phyloP scores from a whole-genome alignment of 2,329 filamentous ascomycete species.

The Hymenoscyphus fructigenus region DNA sequence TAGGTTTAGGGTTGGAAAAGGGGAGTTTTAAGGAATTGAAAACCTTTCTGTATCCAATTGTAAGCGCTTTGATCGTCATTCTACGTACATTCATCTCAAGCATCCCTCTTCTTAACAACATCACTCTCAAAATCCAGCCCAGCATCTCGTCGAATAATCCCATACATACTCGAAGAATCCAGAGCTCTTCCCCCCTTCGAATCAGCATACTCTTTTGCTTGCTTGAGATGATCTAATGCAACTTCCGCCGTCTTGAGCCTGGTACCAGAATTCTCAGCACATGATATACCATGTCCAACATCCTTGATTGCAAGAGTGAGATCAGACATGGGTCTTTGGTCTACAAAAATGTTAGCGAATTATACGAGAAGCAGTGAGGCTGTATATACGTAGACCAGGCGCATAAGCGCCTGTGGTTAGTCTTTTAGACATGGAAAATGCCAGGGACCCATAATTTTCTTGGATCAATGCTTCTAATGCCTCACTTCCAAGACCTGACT shows the following conservation, averaged over 20 bases:
- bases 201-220: constrained; percentile 42
- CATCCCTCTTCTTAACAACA: constrained; percentile 27
- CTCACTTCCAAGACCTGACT: constrained; percentile 43
- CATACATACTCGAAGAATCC: constrained; percentile 53
- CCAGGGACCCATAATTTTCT: constrained; percentile 42
- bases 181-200: constrained; percentile 39
- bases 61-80: too few relatives aligned
- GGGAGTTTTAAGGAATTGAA: too few relatives aligned
- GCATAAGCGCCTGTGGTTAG: constrained; percentile 45
- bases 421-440: constrained; percentile 44
- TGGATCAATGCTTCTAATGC: constrained; percentile 43
- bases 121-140: constrained; percentile 47
- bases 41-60: too few relatives aligned
- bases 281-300: constrained; percentile 48
- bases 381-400: constrained; percentile 36
- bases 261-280: constrained; percentile 42
- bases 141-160: constrained; percentile 44
- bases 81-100: neutral
- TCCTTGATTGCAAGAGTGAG: constrained; percentile 52
- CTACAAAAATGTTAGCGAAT: constrained; percentile 1
- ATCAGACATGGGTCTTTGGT: constrained; percentile 46
- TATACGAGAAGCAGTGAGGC: neutral
- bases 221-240: constrained; percentile 43
- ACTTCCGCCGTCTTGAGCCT: constrained; percentile 44
- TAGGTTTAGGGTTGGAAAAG: too few relatives aligned